Evolutionary conservation across 179 eudicot genomes (phyloP), one percentile per base, ranked within the genome.

Genomic region (Vitellaria paradoxa): DNA sequence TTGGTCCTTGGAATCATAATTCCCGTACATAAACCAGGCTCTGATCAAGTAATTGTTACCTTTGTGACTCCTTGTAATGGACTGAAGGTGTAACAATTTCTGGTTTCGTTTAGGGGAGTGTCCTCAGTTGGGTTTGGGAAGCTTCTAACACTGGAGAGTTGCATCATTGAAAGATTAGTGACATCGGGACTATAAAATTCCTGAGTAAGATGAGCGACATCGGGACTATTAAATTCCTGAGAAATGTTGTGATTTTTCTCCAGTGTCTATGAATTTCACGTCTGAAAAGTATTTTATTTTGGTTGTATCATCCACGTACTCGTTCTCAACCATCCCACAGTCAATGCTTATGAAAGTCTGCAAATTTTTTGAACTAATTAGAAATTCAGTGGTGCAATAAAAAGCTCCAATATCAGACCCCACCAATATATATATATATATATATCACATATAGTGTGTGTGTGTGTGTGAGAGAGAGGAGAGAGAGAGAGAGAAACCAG

Each of bases 21-120:
- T 81, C 21, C 84, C 87, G 65, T 84, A 81, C 82, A 40, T 49
- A 40, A 84, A 84, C 5, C 13, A 40, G 24, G 85, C 85, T 74
- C 83, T 53, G 70, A 84, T 59, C 65, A 84, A 73, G 7, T 79
- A 81, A 37, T 77, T 81, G 50, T 21, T 49, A 42, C n/a, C 60
- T 20, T 23, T 65, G 2, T 65, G 2, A 11, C 76, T 18, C 73
- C 72, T 9, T 1, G 37, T 30, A 17, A 9, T 30, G 11, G 18
- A 26, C 15, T 26, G 14, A 71, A 7, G 2, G 80, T 81, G 66
- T 81, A 81, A 52, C 83, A 81, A 3, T 81, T 81, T 67, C 26
- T 81, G 21, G 4, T 50, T 18, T 30, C 37, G 37, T 30, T 2
- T 1, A 30, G 37, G 37, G 37, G 37, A 30, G 37, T 30, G 37